Conservation (phyloP, 164 flowering plant species). For the Santalum album region DNA sequence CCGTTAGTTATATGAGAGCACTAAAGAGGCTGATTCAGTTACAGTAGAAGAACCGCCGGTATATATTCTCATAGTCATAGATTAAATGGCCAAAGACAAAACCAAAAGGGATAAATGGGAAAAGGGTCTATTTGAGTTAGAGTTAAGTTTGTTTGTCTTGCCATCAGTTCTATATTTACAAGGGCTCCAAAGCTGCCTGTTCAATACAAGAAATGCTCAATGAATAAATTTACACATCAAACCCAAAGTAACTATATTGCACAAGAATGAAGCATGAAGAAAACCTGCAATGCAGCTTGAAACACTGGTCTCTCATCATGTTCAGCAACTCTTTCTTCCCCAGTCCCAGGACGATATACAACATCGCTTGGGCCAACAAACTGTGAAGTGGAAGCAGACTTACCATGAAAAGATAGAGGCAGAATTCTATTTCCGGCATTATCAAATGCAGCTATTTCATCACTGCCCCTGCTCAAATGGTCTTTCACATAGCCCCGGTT, state of each 20-base stretch:
- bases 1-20: too few species aligned
- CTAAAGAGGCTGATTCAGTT: too few species aligned
- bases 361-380: conserved; percentile 37
- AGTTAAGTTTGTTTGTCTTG: neutral
- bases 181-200: neutral
- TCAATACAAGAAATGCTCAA: too few species aligned
- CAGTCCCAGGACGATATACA: conserved; percentile 22
- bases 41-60: too few species aligned
- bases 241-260: neutral
- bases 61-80: too few species aligned
- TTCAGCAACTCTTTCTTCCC: conserved; percentile 45
- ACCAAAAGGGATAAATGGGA: too few species aligned
- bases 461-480: conserved; percentile 16
- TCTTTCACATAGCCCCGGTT: conserved; percentile 21
- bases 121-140: too few species aligned
- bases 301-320: conserved; percentile 69
- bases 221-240: neutral
- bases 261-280: neutral
- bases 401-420: conserved; percentile 52
- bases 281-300: conserved; percentile 87
- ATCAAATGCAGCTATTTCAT: conserved; percentile 30
- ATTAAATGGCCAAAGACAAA: too few species aligned
- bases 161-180: neutral
- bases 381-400: conserved; percentile 21
- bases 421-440: conserved; percentile 37